Base-by-base conservation (phyloP, 2,329 filamentous ascomycete genomes). In the Chaetomium globosum region DNA sequence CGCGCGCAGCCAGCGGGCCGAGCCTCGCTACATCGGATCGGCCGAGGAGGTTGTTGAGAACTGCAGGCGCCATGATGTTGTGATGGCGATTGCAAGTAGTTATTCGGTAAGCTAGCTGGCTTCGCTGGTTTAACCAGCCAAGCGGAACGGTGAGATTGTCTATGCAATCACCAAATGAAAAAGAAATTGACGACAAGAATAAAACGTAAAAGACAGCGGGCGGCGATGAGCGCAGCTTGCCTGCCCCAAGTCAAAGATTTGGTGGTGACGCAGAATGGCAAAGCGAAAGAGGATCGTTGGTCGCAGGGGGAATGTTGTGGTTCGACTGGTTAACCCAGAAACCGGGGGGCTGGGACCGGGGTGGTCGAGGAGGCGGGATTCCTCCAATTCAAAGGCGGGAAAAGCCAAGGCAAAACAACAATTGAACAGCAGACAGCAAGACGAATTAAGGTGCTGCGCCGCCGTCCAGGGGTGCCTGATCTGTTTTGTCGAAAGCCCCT, bases 1-100 rank as follows among this genome's bases (percentile, higher is more conserved):
- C 77, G 53, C 75, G 77, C 12, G 80, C 82, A 19, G 77, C 74
- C 4, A 85, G 72, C 4, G 81, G 80, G 1, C 80, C 80, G 19
- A 79, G 75, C 16, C 75, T 71, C 1, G 75, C 71, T 46, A 71
- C 65, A 68, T 75, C 66, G 51, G 61, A 61, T 53, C 74, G 71
- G 58, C 72, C 66, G 30, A 77, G 70, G 51, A 79, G 62, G 56
- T 73, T 69, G 30, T 68, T 70, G 65, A 75, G 58, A 54, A 80
- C 67, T 30, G 79, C 76, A 48, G 81, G 81, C 63, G 80, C 80
- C 81, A 78, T 78, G 30, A 39, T 60, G 64, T 33, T 46, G 62
- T 36, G 33, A 19, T 58, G 64, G 39, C 49, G 36, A 66, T 52
- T 43, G 48, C 53, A 30, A 30, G 30, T 16, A n/a, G n/a, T n/a